Evolutionary conservation across 139 green algal species (phyloP), one percentile per base, ranked within the genome.

Genomic region (Chlorella sorokiniana): DNA sequence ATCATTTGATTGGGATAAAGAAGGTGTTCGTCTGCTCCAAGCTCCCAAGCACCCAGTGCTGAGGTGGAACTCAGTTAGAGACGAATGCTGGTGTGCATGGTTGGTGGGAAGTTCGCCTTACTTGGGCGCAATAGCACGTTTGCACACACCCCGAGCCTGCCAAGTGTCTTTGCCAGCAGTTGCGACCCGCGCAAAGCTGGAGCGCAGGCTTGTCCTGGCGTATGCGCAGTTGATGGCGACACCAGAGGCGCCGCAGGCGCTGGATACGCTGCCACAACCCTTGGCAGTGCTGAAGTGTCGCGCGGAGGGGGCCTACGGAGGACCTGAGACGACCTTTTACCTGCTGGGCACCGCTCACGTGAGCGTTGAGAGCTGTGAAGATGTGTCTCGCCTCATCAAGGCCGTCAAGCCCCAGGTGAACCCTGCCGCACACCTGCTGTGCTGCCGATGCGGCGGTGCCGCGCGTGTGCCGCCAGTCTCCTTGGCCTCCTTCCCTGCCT

Each of bases 321-420:
- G 62, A 31, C 31, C 44, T 1, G 42, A 81, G 31, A 65, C 42
- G 4, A 74, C 44, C 0, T 88, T 73, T 44, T 88, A 86, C 54
- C 54, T 88, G 3, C 40, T 88, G 14, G 84, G 84, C 41, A 88
- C 84, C 8, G 84, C 84, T 1, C 84, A 88, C 42, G 84, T 88
- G 8, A 78, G 51, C 9, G 31, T 35, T 42, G 59, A 69, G 27
- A 76, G 45, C 29, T 88, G 84, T 67, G 59, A 83, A 2, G 84
- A 88, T 61, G 79, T 76, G 8, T 31, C 63, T 8, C 45, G 23
- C 16, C 38, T 86, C 11, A 88, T 88, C 27, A 62, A n/a, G 22
- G 52, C 70, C 10, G 73, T 79, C 1, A 68, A 68, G 40, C 73
- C 73, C 6, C 73, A 79, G 73, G 73, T 37, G 29, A 33, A 45